These are phyloP conservation scores for Emericellopsis terricola DNA, from an alignment of 495 filamentous ascomycete genomes.

Conservation along the genomic window DNA sequence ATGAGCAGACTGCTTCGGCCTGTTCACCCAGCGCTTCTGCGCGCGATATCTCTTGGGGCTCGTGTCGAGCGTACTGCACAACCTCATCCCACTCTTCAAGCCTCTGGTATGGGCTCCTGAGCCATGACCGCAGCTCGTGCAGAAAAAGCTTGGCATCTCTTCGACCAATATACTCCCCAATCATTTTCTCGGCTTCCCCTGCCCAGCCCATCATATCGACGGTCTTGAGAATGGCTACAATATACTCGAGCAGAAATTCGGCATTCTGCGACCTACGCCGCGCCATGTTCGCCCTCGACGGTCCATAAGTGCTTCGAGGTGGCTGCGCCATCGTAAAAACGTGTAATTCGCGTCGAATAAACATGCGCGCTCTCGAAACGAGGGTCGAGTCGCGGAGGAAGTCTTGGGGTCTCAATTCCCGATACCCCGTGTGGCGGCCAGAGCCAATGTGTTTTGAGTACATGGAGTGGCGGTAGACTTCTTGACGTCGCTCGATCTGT, in stretches of 20 bases:
- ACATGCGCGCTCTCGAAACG: slow-evolving; percentile 66
- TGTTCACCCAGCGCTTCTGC: no score
- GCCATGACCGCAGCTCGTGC: slow-evolving; percentile 67
- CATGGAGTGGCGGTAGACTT: slow-evolving; percentile 58
- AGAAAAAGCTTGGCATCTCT: slow-evolving; percentile 64
- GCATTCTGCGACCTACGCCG: slow-evolving; percentile 49
- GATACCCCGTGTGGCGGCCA: slow-evolving; percentile 60
- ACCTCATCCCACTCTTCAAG: slow-evolving; percentile 65
- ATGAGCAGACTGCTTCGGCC: no score
- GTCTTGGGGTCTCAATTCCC: slow-evolving; percentile 48
- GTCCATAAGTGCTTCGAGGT: background rate
- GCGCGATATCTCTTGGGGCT: no score
- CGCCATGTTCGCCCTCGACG: slow-evolving; percentile 4
- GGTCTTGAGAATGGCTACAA: slow-evolving; percentile 73
- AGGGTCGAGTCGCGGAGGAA: slow-evolving; percentile 49
- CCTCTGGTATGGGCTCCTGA: slow-evolving; percentile 55
- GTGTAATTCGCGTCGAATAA: slow-evolving; percentile 73
- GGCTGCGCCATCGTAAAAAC: slow-evolving; percentile 58
- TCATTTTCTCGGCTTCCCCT: slow-evolving; percentile 73
- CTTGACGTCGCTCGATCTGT: slow-evolving; percentile 33
- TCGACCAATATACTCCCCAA: slow-evolving; percentile 71
- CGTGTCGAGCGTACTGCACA: slow-evolving; percentile 65
- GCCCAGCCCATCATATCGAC: slow-evolving; percentile 75
- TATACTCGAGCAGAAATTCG: slow-evolving; percentile 81
- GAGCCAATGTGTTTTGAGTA: slow-evolving; percentile 76